A percentile compares a stretch with the other conserved stretches of the same genome.
phyloP scores from a whole-genome alignment of 2,329 filamentous ascomycete genomes.

The Xylariaceae sp. region DNA sequence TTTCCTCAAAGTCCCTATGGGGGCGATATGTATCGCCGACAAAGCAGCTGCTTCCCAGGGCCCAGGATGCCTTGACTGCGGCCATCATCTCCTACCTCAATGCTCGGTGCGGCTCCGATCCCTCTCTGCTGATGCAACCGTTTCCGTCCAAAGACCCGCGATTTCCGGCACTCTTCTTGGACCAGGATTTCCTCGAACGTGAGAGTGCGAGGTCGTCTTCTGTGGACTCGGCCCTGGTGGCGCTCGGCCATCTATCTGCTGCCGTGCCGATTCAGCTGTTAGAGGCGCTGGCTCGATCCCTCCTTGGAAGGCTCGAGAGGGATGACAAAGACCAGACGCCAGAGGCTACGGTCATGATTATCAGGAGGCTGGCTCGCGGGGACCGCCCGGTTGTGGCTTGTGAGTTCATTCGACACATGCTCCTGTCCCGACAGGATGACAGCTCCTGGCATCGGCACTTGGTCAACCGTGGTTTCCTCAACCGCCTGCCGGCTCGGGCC shows the following conservation, averaged over 20 bases:
- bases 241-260: constrained; percentile 6
- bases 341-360: constrained; percentile 7
- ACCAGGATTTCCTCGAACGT: constrained; percentile 11
- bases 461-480: constrained; percentile 20
- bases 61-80: constrained; percentile 4
- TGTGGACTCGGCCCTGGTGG: constrained; percentile 9
- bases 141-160: constrained; percentile 12
- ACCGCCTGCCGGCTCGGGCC: constrained; percentile 16
- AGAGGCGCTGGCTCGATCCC: constrained; percentile 4
- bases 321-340: background rate
- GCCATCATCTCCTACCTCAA: constrained; percentile 10
- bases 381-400: constrained; percentile 24
- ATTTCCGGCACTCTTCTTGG: constrained; percentile 16
- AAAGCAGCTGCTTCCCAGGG: background rate
- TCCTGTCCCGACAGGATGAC: constrained; percentile 21
- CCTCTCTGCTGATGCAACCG: constrained; percentile 10
- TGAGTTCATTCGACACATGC: constrained; percentile 22
- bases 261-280: constrained; percentile 6
- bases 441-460: constrained; percentile 27
- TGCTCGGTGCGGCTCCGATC: constrained; percentile 9
- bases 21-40: background rate
- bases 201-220: constrained; percentile 7
- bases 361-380: constrained; percentile 17
- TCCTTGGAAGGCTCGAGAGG: constrained; percentile 5
- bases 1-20: no score